Percentiles rank a stretch among this genome's conserved stretches.
phyloP scores from a whole-genome alignment of 192 early-diverging fungal species.

The Linderina pennispora region DNA sequence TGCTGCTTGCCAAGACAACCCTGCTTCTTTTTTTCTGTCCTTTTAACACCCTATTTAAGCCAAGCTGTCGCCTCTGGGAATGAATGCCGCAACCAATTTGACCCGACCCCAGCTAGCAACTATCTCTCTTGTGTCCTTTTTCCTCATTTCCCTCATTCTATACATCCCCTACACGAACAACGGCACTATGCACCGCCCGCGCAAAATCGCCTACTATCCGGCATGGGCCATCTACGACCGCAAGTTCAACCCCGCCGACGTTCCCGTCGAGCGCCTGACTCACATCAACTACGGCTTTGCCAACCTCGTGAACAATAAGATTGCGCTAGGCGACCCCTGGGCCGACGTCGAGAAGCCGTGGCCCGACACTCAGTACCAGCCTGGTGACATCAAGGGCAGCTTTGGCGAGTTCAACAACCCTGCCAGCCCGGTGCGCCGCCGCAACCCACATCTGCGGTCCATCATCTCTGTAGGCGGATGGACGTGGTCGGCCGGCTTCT shows the following conservation, averaged over 20 bases:
- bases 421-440: constrained; percentile 33
- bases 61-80: too few species aligned
- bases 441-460: constrained; percentile 62
- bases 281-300: constrained; percentile 80
- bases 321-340: constrained; percentile 69
- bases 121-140: constrained; percentile 12
- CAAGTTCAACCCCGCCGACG: constrained; percentile 54
- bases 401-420: constrained; percentile 59
- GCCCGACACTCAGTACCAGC: constrained; percentile 37
- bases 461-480: constrained; percentile 75
- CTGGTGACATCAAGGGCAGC: constrained; percentile 58
- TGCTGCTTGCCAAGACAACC: too few species aligned
- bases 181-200: constrained; percentile 14
- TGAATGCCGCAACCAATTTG: not conserved
- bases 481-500: constrained; percentile 69
- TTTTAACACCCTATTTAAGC: too few species aligned
- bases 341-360: constrained; percentile 69
- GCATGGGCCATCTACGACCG: constrained; percentile 69
- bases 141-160: constrained; percentile 13
- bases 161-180: constrained; percentile 12
- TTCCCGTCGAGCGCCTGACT: constrained; percentile 62
- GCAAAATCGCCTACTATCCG: constrained; percentile 48
- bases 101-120: constrained; percentile 1
- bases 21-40: too few species aligned
- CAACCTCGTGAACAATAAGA: constrained; percentile 57